Conservation (phyloP, 225 moss, liverwort and hornwort species). For the Straminergon stramineum region DNA sequence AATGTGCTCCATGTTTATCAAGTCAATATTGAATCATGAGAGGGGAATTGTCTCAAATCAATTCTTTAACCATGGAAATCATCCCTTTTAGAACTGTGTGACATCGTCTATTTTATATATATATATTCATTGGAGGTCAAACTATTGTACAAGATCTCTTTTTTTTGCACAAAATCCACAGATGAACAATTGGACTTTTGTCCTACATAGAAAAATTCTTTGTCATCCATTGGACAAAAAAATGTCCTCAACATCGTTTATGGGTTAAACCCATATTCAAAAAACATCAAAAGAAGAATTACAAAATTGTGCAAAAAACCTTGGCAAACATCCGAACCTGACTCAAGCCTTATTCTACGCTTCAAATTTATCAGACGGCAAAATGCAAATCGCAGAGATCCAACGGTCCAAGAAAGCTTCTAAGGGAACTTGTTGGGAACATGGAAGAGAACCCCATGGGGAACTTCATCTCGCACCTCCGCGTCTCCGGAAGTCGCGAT, state of each 20-base stretch:
- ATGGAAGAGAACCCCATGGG: not conserved
- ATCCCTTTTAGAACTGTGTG: no score
- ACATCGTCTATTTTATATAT: no score
- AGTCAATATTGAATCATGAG: not conserved
- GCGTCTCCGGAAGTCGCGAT: not conserved
- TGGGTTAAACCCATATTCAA: not conserved
- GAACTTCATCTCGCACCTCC: conserved; percentile 28
- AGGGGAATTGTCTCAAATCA: not conserved
- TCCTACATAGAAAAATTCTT: no score
- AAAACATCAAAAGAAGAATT: no score
- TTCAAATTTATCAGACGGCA: not conserved
- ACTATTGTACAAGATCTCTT: no score
- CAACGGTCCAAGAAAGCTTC: not conserved
- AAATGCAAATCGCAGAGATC: not conserved
- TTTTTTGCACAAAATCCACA: no score
- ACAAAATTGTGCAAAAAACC: not conserved
- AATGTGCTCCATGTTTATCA: not conserved
- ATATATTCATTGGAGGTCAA: no score
- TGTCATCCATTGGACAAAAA: no score
- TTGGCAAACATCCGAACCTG: not conserved
- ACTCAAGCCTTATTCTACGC: not conserved
- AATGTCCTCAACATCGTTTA: no score
- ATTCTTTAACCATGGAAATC: no score
- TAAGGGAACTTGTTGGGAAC: not conserved
- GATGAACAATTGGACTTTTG: no score